Conservation (phyloP, 1,139 yeast genomes). For the Yamadazyma sp. region DNA sequence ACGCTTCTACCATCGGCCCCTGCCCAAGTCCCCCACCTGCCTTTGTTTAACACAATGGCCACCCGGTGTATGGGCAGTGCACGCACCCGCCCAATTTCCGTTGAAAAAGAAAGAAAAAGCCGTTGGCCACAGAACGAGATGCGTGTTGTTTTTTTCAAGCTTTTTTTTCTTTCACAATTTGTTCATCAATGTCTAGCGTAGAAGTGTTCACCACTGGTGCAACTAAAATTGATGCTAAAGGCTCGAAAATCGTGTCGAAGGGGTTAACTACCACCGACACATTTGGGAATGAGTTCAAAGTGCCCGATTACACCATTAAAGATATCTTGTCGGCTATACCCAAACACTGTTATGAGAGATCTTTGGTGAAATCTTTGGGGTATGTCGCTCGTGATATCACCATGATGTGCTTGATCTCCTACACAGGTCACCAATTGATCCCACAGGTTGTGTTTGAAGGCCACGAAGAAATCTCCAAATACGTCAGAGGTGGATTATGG, state of each 20-base stretch:
- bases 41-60: too few relatives aligned
- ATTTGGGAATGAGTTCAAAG: slow-evolving; percentile 64
- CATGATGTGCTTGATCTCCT: slow-evolving; percentile 45
- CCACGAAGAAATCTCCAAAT: slow-evolving; percentile 22
- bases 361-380: slow-evolving; percentile 53
- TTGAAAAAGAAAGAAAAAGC: too few relatives aligned
- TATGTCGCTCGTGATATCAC: slow-evolving; percentile 67
- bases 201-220: slow-evolving; percentile 5
- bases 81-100: too few relatives aligned
- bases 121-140: slow-evolving; percentile 1
- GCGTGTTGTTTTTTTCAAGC: not conserved
- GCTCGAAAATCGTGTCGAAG: slow-evolving; percentile 15
- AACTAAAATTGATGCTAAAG: slow-evolving; percentile 3
- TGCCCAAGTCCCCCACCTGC: too few relatives aligned
- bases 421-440: slow-evolving; percentile 49
- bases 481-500: slow-evolving; percentile 40
- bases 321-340: slow-evolving; percentile 75
- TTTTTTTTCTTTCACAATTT: slow-evolving; percentile 1
- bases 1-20: too few relatives aligned
- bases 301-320: slow-evolving; percentile 73
- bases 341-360: slow-evolving; percentile 70
- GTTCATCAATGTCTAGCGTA: slow-evolving; percentile 9
- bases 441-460: slow-evolving; percentile 36
- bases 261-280: slow-evolving; percentile 54
- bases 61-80: too few relatives aligned